Evolutionary conservation across 177 flowering plant species (phyloP), one percentile per base, ranked within the genome.

Genomic region (Tripterygium wilfordii): DNA sequence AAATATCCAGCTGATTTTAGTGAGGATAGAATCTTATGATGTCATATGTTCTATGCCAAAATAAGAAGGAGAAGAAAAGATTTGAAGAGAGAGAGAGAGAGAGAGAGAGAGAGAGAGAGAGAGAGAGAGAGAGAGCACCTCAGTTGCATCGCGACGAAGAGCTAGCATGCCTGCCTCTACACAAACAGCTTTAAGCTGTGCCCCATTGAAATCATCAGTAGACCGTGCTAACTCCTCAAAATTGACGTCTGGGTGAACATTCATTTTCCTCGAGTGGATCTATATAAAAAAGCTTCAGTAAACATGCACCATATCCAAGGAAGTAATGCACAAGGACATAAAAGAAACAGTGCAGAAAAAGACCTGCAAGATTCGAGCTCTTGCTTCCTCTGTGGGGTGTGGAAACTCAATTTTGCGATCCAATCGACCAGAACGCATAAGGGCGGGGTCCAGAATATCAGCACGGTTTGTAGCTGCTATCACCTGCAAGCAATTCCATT

Each of bases 131-230:
- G 21, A 32, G 20, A 33, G 21, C 3, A 89, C 97, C 96, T 90
- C 97, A 23, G 97, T 90, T 58, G 87, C 96, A 74, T 90, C 96
- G 39, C 98, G 89, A 13, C 95, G 88, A 17, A 91, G 92, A 37
- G 98, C 96, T 17, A 91, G 66, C 98, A 91, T 91, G 63, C 96
- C 98, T 22, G 98, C 98, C 66, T 91, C 98, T 4, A 88, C 96
- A 67, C 96, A 88, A 35, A 91, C 98, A 50, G 98, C 98, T 66
- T 91, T 91, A 23, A 91, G 73, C 57, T 91, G 98, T 35, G 98
- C 98, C 29, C 98, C 95, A 59, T 91, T 91, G 72, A 91, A 91
- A 55, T 88, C 98, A 60, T 91, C 98, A 1, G 98, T 91, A 19
- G 98, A 91, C 12, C 98, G 84, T 62, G 98, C 98, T 9, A 91